phyloP scores from a whole-genome alignment of 345 rosid genomes.

The Salix viminalis region DNA sequence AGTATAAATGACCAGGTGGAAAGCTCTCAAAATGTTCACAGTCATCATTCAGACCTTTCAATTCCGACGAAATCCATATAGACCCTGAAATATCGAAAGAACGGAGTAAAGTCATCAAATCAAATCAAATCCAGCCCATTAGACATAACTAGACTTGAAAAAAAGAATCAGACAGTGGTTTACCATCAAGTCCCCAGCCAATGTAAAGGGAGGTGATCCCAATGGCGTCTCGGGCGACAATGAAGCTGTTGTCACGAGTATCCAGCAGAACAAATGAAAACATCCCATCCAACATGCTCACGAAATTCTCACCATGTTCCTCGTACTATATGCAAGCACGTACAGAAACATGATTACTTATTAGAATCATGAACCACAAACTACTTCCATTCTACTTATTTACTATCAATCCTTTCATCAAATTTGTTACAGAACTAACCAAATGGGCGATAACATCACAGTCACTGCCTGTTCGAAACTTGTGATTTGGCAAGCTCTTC shows the following conservation, averaged over 20 bases:
- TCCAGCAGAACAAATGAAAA: conserved; percentile 90
- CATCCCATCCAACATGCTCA: conserved; percentile 89
- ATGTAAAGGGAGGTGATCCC: conserved; percentile 91
- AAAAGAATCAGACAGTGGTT: neutral
- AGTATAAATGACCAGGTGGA: conserved; percentile 89
- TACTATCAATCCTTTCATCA: neutral
- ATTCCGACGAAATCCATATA: conserved; percentile 77
- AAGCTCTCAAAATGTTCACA: conserved; percentile 85
- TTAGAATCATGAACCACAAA: neutral
- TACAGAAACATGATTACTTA: neutral
- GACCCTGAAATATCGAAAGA: conserved; percentile 44
- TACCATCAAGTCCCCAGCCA: conserved; percentile 95
- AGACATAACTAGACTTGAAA: neutral
- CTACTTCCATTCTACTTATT: neutral
- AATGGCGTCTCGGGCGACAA: conserved; percentile 89
- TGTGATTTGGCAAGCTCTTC: conserved; percentile 56
- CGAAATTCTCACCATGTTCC: conserved; percentile 77
- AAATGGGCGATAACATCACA: conserved; percentile 93
- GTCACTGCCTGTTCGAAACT: conserved; percentile 83
- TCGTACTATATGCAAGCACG: conserved; percentile 48
- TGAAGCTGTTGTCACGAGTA: conserved; percentile 71
- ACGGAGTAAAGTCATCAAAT: neutral
- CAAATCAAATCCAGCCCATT: neutral
- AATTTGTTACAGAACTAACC: conserved; percentile 36
- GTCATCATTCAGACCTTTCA: conserved; percentile 84